These are phyloP conservation scores for Galium porrigens DNA, from an alignment of 305 asterid species.

Conservation along the genomic window DNA sequence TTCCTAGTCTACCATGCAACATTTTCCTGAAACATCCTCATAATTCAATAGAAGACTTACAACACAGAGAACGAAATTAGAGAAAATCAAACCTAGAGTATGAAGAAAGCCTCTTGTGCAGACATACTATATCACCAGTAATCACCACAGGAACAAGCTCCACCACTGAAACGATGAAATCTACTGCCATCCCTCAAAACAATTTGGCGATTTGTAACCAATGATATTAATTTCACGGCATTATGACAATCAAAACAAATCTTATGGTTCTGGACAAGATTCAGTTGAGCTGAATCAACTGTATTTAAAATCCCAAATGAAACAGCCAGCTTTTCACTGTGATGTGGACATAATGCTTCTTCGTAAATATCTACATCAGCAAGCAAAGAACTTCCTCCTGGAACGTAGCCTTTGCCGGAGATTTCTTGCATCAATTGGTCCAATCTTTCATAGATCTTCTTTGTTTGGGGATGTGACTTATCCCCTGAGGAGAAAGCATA, in stretches of 20 bases:
- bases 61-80: not conserved
- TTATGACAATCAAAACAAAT: conserved; percentile 30
- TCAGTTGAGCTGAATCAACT: conserved; percentile 23
- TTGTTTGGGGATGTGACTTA: conserved; percentile 34
- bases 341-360: conserved; percentile 29
- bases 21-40: not conserved
- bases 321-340: conserved; percentile 68
- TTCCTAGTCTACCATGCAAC: not conserved
- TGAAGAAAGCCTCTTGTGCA: not conserved
- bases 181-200: conserved; percentile 34
- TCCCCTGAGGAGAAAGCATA: conserved; percentile 46
- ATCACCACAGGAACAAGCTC: conserved; percentile 70
- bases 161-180: conserved; percentile 29
- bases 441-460: conserved; percentile 38
- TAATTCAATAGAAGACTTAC: not conserved
- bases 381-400: conserved; percentile 34
- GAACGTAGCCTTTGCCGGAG: conserved; percentile 28
- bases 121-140: conserved; percentile 41
- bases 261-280: conserved; percentile 35
- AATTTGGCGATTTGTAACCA: conserved; percentile 29
- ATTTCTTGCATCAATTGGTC: conserved; percentile 34
- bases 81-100: not conserved
- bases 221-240: conserved; percentile 44
- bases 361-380: conserved; percentile 63
- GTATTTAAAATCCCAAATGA: conserved; percentile 37